phyloP scores from a whole-genome alignment of 345 rosid genomes.

The Salix brachista region DNA sequence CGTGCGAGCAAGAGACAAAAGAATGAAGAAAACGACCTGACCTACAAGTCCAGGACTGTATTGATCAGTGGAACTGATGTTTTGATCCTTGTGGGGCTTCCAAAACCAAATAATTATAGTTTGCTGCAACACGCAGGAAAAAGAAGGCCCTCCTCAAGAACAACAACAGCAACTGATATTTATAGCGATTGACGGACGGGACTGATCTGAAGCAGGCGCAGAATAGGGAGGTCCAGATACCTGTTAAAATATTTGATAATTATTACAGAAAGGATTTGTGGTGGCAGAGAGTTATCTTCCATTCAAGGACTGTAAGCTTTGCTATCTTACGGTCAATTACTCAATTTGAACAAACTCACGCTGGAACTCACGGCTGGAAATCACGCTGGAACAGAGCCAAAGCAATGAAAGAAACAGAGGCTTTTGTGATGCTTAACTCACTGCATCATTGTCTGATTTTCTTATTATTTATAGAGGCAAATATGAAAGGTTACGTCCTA shows the following conservation, averaged over 20 bases:
- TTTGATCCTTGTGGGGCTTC: slow-evolving; percentile 29
- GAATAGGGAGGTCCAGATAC: not conserved
- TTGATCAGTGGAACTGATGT: slow-evolving; percentile 24
- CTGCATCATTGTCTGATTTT: too few species aligned
- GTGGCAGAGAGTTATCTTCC: not conserved
- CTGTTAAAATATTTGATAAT: not conserved
- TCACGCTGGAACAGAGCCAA: too few species aligned
- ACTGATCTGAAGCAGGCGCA: not conserved
- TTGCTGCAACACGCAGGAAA: slow-evolving; percentile 22
- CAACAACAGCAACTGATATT: slow-evolving; percentile 6
- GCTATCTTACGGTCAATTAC: too few species aligned
- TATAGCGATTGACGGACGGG: slow-evolving; percentile 2
- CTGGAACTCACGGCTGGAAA: too few species aligned
- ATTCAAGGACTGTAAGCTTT: too few species aligned
- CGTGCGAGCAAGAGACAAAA: not conserved
- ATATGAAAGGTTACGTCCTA: too few species aligned
- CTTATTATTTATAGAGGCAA: too few species aligned
- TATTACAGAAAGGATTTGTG: not conserved
- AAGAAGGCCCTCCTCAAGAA: slow-evolving; percentile 20
- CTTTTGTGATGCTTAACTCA: too few species aligned
- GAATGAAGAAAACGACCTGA: slow-evolving; percentile 20
- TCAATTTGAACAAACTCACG: too few species aligned
- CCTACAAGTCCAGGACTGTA: slow-evolving; percentile 27
- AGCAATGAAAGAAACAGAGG: too few species aligned
- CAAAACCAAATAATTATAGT: not conserved